Evolutionary conservation across 2,329 filamentous ascomycete genomes (phyloP), one percentile per base, ranked within the genome.

Genomic region (Penicillium italicum): DNA sequence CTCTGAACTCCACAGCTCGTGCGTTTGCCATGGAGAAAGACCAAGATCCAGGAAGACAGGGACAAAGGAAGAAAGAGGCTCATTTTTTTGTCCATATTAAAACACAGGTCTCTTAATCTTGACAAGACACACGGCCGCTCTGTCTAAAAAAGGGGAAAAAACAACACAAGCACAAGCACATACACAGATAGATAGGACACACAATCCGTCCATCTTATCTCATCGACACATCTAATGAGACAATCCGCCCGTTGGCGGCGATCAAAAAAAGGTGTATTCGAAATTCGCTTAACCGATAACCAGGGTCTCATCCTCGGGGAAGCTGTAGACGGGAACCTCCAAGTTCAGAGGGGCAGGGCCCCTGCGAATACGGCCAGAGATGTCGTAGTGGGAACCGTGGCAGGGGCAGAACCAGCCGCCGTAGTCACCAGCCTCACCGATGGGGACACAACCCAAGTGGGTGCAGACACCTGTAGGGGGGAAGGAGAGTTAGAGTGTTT

Each of bases 381-480:
- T 97, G 77, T 99, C 94, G 86, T 99, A 99, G 84, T 99, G 94
- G 68, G 92, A 97, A 78, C 94, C 94, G 85, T 99, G 94, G 89
- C 94, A 99, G 65, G 94, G 94, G 84, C 94, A 99, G 89, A 99
- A 99, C 94, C 94, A 99, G 74, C 94, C 94, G 76, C 94, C 94
- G 72, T 82, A 99, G 79, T 99, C 95, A 77, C 94, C 94, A 64
- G 94, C 91, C 83, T 99, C 94, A 72, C 95, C 94, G 72, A 99
- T 99, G 74, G 94, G 94, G 68, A 99, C 94, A 85, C 94, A 99
- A 80, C 94, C 94, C 74, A 99, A 82, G 80, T 99, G 94, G 72
- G 94, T 99, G 89, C 94, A 99, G 79, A 99, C 93, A 80, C 91
- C 90, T 93, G 7, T 22, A 31, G 24, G 28, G 63, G 57, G 56